Conservation (phyloP, 768 basidiomycete species). For the Psilocybe sp. region DNA sequence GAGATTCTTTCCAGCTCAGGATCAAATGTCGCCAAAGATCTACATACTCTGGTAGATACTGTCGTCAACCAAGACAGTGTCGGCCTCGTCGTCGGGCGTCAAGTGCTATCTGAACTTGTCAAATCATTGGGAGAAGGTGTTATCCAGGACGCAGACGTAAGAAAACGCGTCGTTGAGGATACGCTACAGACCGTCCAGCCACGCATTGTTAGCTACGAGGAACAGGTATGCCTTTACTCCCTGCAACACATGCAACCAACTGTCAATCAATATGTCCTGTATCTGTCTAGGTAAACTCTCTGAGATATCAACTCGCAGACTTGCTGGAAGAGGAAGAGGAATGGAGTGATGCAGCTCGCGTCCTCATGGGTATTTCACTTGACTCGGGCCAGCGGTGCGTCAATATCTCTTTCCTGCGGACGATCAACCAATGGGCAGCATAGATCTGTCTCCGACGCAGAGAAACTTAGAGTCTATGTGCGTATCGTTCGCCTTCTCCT, state of each 20-base stretch:
- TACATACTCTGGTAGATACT: slow-evolving; percentile 73
- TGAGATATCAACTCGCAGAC: slow-evolving; percentile 90
- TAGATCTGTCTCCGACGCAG: slow-evolving; percentile 60
- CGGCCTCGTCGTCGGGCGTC: slow-evolving; percentile 85
- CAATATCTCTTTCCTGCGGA: not conserved
- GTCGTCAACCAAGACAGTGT: slow-evolving; percentile 80
- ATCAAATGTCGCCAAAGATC: slow-evolving; percentile 45
- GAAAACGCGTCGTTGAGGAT: slow-evolving; percentile 74
- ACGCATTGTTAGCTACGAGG: slow-evolving; percentile 88
- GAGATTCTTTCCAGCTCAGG: slow-evolving; percentile 57
- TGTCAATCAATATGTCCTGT: not conserved
- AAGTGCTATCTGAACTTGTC: slow-evolving; percentile 84
- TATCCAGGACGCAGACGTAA: slow-evolving; percentile 51
- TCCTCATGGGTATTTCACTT: slow-evolving; percentile 88
- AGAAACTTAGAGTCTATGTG: slow-evolving; percentile 88
- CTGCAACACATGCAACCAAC: not conserved
- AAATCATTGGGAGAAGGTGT: slow-evolving; percentile 56
- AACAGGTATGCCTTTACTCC: slow-evolving; percentile 60
- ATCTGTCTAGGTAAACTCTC: slow-evolving; percentile 62
- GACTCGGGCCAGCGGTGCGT: slow-evolving; percentile 82
- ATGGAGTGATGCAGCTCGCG: slow-evolving; percentile 89
- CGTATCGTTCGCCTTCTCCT: slow-evolving; percentile 91
- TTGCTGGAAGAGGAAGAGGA: slow-evolving; percentile 87
- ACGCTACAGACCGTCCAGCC: slow-evolving; percentile 71
- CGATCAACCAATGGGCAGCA: not conserved